phyloP scores from a whole-genome alignment of 768 basidiomycete genomes.

The Lactifluus rugatus region DNA sequence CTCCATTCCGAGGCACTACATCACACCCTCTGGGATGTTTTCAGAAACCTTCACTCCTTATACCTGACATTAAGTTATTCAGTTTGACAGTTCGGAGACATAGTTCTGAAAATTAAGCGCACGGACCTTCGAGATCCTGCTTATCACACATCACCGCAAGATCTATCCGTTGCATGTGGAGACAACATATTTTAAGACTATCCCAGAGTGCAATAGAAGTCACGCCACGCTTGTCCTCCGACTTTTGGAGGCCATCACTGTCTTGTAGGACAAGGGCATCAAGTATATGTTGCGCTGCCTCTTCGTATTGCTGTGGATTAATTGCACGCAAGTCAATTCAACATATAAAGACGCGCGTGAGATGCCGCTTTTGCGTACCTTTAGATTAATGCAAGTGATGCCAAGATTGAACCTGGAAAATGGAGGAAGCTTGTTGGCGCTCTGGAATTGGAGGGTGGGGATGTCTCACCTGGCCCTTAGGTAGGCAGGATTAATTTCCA shows the following conservation, averaged over 20 bases:
- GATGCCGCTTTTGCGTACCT: constrained; percentile 32
- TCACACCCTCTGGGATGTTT: not conserved
- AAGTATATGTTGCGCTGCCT: constrained; percentile 78
- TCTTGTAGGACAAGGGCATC: constrained; percentile 88
- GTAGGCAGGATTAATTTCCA: constrained; percentile 82
- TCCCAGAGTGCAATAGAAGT: constrained; percentile 80
- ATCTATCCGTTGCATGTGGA: constrained; percentile 73
- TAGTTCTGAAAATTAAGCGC: not conserved
- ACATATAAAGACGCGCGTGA: constrained; percentile 22
- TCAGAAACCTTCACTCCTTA: not conserved
- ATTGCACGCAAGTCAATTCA: constrained; percentile 10
- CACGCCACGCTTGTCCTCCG: constrained; percentile 54
- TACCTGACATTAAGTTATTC: not conserved
- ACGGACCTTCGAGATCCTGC: constrained; percentile 57
- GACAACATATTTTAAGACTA: constrained; percentile 70
- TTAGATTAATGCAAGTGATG: constrained; percentile 83
- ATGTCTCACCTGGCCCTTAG: constrained; percentile 71
- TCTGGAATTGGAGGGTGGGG: not conserved
- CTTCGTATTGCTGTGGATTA: constrained; percentile 60
- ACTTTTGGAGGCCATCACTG: constrained; percentile 56
- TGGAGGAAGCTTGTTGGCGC: not conserved
- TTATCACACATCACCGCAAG: constrained; percentile 63
- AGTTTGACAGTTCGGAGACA: not conserved
- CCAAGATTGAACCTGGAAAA: constrained; percentile 76
- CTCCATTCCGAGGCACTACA: not conserved